Evolutionary conservation across 805 yeast genomes (phyloP), one percentile per base, ranked within the genome.

Genomic region (Spathaspora hagerdaliae): DNA sequence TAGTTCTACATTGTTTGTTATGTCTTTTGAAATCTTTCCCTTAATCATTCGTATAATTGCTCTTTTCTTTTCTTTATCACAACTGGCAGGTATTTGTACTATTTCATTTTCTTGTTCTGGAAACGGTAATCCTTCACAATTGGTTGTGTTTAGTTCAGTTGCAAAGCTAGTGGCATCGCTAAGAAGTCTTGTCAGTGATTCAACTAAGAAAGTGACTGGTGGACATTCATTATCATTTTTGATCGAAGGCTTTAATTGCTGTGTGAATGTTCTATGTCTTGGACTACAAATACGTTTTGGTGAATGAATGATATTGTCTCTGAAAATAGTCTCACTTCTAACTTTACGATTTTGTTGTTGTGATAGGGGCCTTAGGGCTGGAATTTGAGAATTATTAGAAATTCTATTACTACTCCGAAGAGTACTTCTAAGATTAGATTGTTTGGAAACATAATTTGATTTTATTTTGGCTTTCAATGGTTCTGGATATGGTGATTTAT

Each of bases 121-220:
- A 13, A 82, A 59, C 10, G 83, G 82, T 40, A 83, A 76, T 7
- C 84, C 86, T 49, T 75, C 78, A 47, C 84, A 73, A 53, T 81
- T 82, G 33, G 77, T 71, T 0, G 87, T 74, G 57, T 83, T 83
- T 46, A 83, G 68, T 57, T 82, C 87, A 1, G 88, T 83, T 2
- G 86, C 89, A 60, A 78, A 82, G 51, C 74, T 77, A 2, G 87
- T 82, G 8, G 87, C 87, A 54, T 83, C 87, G 51, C 73, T 75
- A 12, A 80, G 55, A 46, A 67, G 67, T 0, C 87, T 86, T 34
- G 82, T 79, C 56, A 81, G 76, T 6, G 86, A 74, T 51, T 82
- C 83, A 29, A 83, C 86, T 38, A 82, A 63, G 52, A 74, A 71
- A 79, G 31, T 58, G 12, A 29, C 32, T 29, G 12, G 12, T 57